A percentile compares a stretch with the other conserved stretches of the same genome.
Conservation (phyloP, 768 basidiomycete species). For the Stropharia rugosoannulata region DNA sequence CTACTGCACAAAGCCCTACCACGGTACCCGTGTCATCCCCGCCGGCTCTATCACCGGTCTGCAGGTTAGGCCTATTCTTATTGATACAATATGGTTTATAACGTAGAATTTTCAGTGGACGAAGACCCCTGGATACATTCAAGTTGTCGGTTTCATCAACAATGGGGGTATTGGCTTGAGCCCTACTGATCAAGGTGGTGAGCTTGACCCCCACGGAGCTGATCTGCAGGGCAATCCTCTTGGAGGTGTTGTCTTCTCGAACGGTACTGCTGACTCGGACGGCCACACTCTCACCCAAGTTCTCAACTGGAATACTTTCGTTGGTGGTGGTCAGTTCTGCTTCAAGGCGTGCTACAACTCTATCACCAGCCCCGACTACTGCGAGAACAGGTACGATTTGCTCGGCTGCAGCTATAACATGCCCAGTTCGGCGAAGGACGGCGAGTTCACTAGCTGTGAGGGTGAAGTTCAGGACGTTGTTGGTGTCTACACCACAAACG, state of each 20-base stretch:
- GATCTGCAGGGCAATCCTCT: slow-evolving; percentile 77
- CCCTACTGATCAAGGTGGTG: slow-evolving; percentile 13
- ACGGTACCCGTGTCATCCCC: slow-evolving; percentile 71
- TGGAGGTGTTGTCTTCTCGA: slow-evolving; percentile 70
- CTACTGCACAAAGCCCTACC: slow-evolving; percentile 70
- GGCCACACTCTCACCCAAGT: slow-evolving; percentile 52
- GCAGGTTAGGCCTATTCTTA: slow-evolving; percentile 39
- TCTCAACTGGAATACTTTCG: slow-evolving; percentile 74
- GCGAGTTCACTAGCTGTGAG: slow-evolving; percentile 59
- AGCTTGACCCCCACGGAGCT: slow-evolving; percentile 66
- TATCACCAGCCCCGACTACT: slow-evolving; percentile 43
- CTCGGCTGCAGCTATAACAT: slow-evolving; percentile 72
- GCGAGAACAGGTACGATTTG: slow-evolving; percentile 69
- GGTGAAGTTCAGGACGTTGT: slow-evolving; percentile 60
- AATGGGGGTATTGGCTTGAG: slow-evolving; percentile 14
- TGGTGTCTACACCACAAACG: slow-evolving; percentile 42
- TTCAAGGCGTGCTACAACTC: slow-evolving; percentile 67
- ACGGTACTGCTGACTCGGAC: slow-evolving; percentile 41
- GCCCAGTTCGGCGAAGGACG: slow-evolving; percentile 56
- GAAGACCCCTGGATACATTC: slow-evolving; percentile 18
- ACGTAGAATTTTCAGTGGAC: slow-evolving; percentile 26
- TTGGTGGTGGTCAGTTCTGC: slow-evolving; percentile 64
- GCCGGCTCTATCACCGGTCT: slow-evolving; percentile 57
- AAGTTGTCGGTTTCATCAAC: slow-evolving; percentile 17
- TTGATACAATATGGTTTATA: background rate